phyloP scores from a whole-genome alignment of 2,329 filamentous ascomycete species.

The Ambrosiella beaveri region DNA sequence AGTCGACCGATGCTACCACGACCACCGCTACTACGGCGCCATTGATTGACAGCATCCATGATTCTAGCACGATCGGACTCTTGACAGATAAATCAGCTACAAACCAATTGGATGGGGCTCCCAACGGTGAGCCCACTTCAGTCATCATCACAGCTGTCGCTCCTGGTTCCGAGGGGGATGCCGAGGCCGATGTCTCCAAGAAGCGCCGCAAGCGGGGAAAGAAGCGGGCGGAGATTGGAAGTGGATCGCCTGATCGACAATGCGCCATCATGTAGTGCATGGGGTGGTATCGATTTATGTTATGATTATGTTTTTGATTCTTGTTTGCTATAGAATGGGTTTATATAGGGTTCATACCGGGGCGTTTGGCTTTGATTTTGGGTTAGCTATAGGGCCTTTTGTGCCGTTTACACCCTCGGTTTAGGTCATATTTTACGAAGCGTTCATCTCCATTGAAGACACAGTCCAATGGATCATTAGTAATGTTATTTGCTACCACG shows the following conservation, averaged over 20 bases:
- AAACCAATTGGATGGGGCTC: background rate
- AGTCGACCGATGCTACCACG: background rate
- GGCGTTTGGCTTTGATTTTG: no score
- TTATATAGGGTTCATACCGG: background rate
- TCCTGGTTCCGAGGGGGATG: background rate
- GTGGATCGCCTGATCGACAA: constrained; percentile 8
- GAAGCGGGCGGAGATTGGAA: constrained; percentile 3
- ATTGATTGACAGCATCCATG: no score
- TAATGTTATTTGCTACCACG: background rate
- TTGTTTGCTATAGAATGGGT: background rate
- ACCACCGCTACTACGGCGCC: no score
- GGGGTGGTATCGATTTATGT: background rate
- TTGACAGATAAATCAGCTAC: no score
- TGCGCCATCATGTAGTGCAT: constrained; percentile 8
- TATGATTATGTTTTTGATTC: background rate
- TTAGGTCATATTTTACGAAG: no score
- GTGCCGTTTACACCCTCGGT: no score
- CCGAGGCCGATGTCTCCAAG: constrained; percentile 4
- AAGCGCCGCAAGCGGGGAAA: constrained; percentile 7
- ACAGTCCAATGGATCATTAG: background rate
- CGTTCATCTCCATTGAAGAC: background rate
- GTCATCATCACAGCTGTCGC: background rate
- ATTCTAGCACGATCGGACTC: no score
- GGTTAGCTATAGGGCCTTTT: no score
- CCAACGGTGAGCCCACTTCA: background rate